Evolutionary conservation across 805 yeast genomes (phyloP).

Genomic region (Blastobotrys terrestris): DNA sequence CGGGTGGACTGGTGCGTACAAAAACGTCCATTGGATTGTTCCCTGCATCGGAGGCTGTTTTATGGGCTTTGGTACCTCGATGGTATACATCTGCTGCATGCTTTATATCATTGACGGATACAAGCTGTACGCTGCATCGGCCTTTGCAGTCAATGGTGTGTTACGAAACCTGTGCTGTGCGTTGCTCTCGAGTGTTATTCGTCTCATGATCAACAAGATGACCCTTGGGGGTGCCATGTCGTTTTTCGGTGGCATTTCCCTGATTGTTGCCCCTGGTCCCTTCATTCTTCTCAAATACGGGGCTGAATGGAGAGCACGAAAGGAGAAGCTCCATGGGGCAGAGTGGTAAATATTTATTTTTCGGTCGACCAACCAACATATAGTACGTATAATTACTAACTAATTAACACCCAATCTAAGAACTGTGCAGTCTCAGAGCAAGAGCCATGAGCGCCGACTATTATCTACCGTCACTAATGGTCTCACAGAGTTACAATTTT

Average conservation of each 20-base stretch:
- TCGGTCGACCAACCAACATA: too few species aligned
- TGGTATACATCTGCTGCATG: conserved; percentile 6
- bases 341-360: not conserved
- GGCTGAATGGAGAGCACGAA: not conserved
- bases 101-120: not conserved
- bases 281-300: conserved; percentile 10
- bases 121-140: not conserved
- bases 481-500: too few species aligned
- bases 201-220: conserved; percentile 9
- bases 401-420: too few species aligned
- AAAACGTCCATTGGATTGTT: conserved; percentile 6
- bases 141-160: conserved; percentile 6
- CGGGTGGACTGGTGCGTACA: conserved; percentile 78
- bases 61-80: conserved; percentile 1
- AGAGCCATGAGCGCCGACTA: too few species aligned
- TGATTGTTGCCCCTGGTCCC: conserved; percentile 12
- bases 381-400: too few species aligned
- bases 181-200: conserved; percentile 5
- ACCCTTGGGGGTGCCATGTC: conserved; percentile 13
- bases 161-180: conserved; percentile 9
- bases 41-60: not conserved
- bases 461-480: too few species aligned
- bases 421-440: too few species aligned
- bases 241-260: conserved; percentile 11
- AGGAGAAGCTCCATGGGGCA: not conserved